Percentiles rank a stretch among this genome's conserved stretches.
Evolutionary conservation across 1,284 basidiomycete species (phyloP).

Genomic region (Clitocybe nebularis): DNA sequence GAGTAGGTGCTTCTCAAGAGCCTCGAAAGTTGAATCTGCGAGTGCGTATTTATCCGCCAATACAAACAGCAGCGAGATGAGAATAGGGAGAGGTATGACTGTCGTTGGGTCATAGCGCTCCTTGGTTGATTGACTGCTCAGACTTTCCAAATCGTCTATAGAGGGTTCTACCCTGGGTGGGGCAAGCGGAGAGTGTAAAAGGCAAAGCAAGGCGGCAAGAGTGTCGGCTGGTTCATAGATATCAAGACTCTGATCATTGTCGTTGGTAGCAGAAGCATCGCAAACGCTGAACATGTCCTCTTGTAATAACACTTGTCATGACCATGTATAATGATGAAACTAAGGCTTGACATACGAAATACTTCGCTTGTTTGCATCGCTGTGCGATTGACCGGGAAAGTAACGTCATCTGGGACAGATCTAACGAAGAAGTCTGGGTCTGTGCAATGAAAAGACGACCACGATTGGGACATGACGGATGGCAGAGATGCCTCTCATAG

Average conservation of each 20-base stretch:
- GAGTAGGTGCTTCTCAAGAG: constrained; percentile 47
- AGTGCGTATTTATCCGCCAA: constrained; percentile 64
- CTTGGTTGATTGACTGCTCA: constrained; percentile 23
- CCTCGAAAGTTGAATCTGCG: constrained; percentile 34
- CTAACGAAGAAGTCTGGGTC: constrained; percentile 49
- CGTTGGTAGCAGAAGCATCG: constrained; percentile 27
- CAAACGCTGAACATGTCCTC: constrained; percentile 64
- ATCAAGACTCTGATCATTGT: constrained; percentile 35
- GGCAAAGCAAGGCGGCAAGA: constrained; percentile 44
- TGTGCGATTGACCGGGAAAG: constrained; percentile 43
- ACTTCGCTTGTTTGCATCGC: constrained; percentile 50
- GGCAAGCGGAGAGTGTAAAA: constrained; percentile 47
- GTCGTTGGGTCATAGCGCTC: constrained; percentile 35
- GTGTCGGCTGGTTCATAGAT: constrained; percentile 46
- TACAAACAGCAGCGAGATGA: constrained; percentile 43
- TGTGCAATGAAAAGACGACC: constrained; percentile 33
- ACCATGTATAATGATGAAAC: constrained; percentile 10
- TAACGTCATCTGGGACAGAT: constrained; percentile 44
- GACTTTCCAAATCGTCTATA: constrained; percentile 13
- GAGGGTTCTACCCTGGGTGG: constrained; percentile 28
- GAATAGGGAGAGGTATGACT: constrained; percentile 58
- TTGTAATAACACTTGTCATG: too few relatives aligned
- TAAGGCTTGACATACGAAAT: constrained; percentile 43
- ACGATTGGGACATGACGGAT: background rate
- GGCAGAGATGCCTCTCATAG: background rate